Base-by-base conservation (phyloP, 495 filamentous ascomycete species). In the Mycothermus thermophilus region DNA sequence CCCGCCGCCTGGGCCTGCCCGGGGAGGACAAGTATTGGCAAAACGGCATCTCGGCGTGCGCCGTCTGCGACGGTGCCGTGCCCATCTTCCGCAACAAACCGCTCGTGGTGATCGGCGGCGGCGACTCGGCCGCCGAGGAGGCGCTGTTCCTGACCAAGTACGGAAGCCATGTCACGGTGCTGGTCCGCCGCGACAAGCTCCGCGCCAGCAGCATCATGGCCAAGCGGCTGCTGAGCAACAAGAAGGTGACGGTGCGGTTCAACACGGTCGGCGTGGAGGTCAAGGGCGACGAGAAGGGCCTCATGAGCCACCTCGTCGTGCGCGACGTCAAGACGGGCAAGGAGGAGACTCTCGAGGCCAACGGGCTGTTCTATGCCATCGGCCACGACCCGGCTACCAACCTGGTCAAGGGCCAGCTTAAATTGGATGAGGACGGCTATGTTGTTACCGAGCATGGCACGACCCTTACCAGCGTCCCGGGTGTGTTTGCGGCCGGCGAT, bases 141-240 rank as follows among this genome's bases (percentile, higher is more conserved):
- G 84, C 85, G 32, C 80, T 93, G 52, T 99, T 95, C 65, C 61
- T 99, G 48, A 87, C 90, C 35, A 99, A 95, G 69, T 96, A 99
- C 64, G 90, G 87, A 32, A 81, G 75, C 61, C 75, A 84, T 53
- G 88, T 99, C 27, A 93, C 81, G 12, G 88, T 99, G 5, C 69
- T 99, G 31, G 90, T 99, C 41, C 77, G 90, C 39, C 75, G 66
- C 42, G 85, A 92, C 48, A 71, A 76, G 58, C 68, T 99, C 36
- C 72, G 90, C 37, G 90, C 90, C 30, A 80, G 75, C 54, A 84
- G 77, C 59, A 81, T 85, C 40, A 99, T 96, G 81, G 87, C 87
- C 22, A 79, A 83, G 43, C 74, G 90, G 38, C 60, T 96, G 45
- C 58, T 82, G 35, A 61, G 63, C 24, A 73, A 96, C 62, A 79